Evolutionary conservation across 2,329 filamentous ascomycete species (phyloP), one percentile per base, ranked within the genome.

Genomic region (Hypomyces rosellus): DNA sequence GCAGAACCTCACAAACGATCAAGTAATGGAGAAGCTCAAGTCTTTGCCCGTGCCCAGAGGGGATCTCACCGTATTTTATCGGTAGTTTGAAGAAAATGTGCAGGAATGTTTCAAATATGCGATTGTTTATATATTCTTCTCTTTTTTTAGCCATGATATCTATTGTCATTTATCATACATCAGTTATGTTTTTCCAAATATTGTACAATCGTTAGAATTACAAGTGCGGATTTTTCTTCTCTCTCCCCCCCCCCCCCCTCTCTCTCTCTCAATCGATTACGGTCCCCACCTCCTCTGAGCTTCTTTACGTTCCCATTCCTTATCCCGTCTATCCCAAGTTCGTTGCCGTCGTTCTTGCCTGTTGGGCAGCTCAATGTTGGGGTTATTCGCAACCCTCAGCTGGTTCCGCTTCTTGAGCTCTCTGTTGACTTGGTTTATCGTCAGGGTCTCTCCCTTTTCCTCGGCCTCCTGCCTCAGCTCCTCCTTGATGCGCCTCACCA

Each of bases 1-100:
- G 70, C 75, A 84, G 65, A 83, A 85, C 54, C 63, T 89, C 63
- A 81, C 80, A 6, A 85, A 91, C 62, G 76, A 74, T 52, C 83
- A 87, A 61, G 82, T 91, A 14, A 75, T 89, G 69, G 81, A 82
- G 36, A 82, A 78, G 64, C 68, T 93, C 44, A 83, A 81, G 65
- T 75, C 71, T 34, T 70, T 84, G 33, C 74, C 73, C 2, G 68
- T 74, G 20, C 73, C 76, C 6, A 70, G 71, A 52, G 76, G 74
- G 5, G 81, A 82, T 52, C 55, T 81, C 54, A 74, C 74, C 0
- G 70, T 82, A 6, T 67, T 82, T 42, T 80, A 82, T 59, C 69
- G 73, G 49, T 81, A 64, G 62, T n/a, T 46, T 37, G 43, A 45
- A 40, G 34, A 34, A 30, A 38, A 8, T 33, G 5, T 47, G n/a